A percentile compares a stretch with the other conserved stretches of the same genome.
Conservation (phyloP, 441 rosid genomes). For the Populus trichocarpa region DNA sequence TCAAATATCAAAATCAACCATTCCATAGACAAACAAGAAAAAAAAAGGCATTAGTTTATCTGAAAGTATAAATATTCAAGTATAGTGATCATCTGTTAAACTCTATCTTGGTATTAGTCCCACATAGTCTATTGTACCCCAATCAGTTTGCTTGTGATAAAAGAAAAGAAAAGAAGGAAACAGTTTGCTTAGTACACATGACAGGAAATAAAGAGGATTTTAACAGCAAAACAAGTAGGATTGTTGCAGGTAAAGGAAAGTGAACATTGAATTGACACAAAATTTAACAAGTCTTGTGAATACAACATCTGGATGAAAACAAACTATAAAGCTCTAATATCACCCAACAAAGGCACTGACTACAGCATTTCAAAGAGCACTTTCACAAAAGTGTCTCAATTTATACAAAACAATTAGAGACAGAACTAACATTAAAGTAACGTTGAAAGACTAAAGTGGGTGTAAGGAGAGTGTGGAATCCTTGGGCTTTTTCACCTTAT, state of each 20-base stretch:
- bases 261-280: slow-evolving; percentile 18
- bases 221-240: background rate
- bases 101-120: background rate
- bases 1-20: background rate
- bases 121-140: background rate
- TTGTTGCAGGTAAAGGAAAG: background rate
- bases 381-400: slow-evolving; percentile 22
- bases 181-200: background rate
- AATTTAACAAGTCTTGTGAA: background rate
- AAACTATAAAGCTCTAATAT: slow-evolving; percentile 15
- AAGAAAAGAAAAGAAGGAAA: background rate
- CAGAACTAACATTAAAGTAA: background rate
- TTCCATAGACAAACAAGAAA: background rate
- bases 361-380: slow-evolving; percentile 14
- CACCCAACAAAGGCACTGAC: slow-evolving; percentile 9
- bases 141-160: slow-evolving; percentile 8
- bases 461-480: slow-evolving; percentile 10
- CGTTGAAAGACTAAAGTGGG: slow-evolving; percentile 12
- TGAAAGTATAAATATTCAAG: background rate
- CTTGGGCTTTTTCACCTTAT: slow-evolving; percentile 24
- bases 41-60: background rate
- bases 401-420: slow-evolving; percentile 20
- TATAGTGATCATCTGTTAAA: background rate
- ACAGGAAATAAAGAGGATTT: background rate
- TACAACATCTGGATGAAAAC: slow-evolving; percentile 14